Conservation (phyloP, 768 basidiomycete genomes). For the Lanmaoa pseudosensibilis region DNA sequence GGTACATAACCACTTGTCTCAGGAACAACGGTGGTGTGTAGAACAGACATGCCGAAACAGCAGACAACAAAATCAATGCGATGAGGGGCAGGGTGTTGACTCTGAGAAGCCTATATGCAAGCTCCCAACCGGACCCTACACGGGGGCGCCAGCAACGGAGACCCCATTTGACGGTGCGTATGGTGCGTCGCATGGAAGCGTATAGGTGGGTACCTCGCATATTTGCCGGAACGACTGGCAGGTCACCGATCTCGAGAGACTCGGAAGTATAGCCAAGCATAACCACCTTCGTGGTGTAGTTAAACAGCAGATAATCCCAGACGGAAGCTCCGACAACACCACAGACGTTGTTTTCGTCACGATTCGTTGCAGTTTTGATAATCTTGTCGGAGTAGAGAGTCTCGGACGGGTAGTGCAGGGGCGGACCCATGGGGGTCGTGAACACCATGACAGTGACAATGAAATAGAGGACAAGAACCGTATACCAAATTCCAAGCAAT, state of each 20-base stretch:
- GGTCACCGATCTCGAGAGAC: slow-evolving; percentile 82
- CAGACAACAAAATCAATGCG: slow-evolving; percentile 50
- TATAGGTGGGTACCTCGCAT: slow-evolving; percentile 72
- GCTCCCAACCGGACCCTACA: slow-evolving; percentile 62
- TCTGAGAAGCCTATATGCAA: slow-evolving; percentile 59
- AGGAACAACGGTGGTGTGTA: slow-evolving; percentile 67
- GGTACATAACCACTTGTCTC: slow-evolving; percentile 56
- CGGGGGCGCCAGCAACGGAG: slow-evolving; percentile 59
- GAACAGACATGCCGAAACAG: slow-evolving; percentile 58
- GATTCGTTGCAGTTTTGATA: slow-evolving; percentile 56
- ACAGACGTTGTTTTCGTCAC: slow-evolving; percentile 73
- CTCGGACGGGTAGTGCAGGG: slow-evolving; percentile 70
- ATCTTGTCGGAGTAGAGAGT: slow-evolving; percentile 74
- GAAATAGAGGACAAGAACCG: slow-evolving; percentile 50
- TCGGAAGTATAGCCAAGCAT: slow-evolving; percentile 75
- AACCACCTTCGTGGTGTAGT: slow-evolving; percentile 85
- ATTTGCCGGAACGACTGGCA: slow-evolving; percentile 74
- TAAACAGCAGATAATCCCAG: slow-evolving; percentile 62
- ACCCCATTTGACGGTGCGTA: slow-evolving; percentile 50
- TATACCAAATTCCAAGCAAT: slow-evolving; percentile 49
- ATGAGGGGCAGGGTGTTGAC: slow-evolving; percentile 49
- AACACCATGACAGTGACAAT: slow-evolving; percentile 43
- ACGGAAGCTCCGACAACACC: slow-evolving; percentile 52
- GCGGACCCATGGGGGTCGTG: slow-evolving; percentile 69
- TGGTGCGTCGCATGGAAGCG: slow-evolving; percentile 57